phyloP scores from a whole-genome alignment of 495 filamentous ascomycete species.

The Neurospora sp. region DNA sequence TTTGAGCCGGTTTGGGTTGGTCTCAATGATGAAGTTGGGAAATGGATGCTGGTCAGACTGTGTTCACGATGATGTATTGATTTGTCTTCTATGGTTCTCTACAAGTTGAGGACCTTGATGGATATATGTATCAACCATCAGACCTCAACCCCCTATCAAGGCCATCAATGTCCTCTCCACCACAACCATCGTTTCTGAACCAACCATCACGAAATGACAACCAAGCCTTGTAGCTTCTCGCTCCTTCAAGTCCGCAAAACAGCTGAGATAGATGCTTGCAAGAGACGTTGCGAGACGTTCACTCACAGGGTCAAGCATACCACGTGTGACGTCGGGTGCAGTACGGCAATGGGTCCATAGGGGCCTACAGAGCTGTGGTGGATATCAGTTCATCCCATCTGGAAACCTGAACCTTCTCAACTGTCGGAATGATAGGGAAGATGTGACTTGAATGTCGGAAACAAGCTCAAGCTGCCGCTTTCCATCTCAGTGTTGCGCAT shows the following conservation, averaged over 20 bases:
- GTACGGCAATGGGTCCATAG: not conserved
- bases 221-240: not conserved
- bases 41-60: not conserved
- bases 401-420: not conserved
- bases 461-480: not conserved
- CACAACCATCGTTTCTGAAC: not conserved
- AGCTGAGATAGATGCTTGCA: not conserved
- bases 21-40: not conserved
- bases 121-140: not conserved
- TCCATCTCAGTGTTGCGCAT: not conserved
- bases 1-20: not conserved
- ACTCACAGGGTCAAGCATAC: not conserved
- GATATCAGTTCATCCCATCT: not conserved
- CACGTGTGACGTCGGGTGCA: not conserved
- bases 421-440: not conserved
- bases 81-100: not conserved
- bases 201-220: not conserved
- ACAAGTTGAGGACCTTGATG: not conserved
- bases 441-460: not conserved
- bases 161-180: not conserved
- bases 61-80: not conserved
- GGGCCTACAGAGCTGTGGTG: not conserved
- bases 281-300: not conserved
- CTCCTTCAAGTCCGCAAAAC: not conserved
- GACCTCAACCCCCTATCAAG: not conserved